Percentiles rank a stretch among this genome's conserved stretches.
phyloP scores from a whole-genome alignment of 2,329 filamentous ascomycete species.

The Gliomastix tumulicola region DNA sequence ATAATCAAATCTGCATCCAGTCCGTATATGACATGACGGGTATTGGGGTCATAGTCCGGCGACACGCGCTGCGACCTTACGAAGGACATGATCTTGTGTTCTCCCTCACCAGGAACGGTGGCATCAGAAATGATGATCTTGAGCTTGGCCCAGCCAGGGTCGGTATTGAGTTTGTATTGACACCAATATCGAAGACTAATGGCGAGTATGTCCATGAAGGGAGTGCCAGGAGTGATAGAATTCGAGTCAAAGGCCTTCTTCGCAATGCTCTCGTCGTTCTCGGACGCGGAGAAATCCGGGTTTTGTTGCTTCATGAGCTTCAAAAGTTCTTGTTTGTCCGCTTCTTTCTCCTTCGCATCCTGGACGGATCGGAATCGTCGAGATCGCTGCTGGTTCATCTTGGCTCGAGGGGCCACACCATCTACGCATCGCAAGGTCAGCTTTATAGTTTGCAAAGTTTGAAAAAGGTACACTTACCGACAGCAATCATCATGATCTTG shows the following conservation, averaged over 20 bases:
- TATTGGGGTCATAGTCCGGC: conserved; percentile 91
- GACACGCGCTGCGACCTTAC: conserved; percentile 87
- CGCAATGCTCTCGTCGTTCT: conserved; percentile 52
- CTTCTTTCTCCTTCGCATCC: conserved; percentile 90
- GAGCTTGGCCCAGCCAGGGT: conserved; percentile 89
- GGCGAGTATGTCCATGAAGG: conserved; percentile 96
- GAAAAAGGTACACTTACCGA: conserved; percentile 53
- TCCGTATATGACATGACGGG: conserved; percentile 95
- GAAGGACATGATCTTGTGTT: conserved; percentile 99
- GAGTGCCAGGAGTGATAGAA: conserved; percentile 89
- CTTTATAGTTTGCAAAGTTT: background rate
- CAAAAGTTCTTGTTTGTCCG: conserved; percentile 81
- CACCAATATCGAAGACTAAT: conserved; percentile 91
- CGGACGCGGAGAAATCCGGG: conserved; percentile 54
- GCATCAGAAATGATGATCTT: conserved; percentile 99
- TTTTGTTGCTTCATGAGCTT: conserved; percentile 79
- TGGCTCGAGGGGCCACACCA: conserved; percentile 92
- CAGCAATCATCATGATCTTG: conserved; percentile 94
- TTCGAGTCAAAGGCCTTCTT: conserved; percentile 92
- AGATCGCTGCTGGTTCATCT: conserved; percentile 99
- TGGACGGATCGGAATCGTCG: conserved; percentile 90
- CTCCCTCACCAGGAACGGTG: conserved; percentile 93
- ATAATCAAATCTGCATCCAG: conserved; percentile 98
- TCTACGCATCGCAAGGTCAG: conserved; percentile 41
- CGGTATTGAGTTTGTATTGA: conserved; percentile 94